Evolutionary conservation across 1,284 basidiomycete genomes (phyloP).

Genomic region (Stereum hirsutum): DNA sequence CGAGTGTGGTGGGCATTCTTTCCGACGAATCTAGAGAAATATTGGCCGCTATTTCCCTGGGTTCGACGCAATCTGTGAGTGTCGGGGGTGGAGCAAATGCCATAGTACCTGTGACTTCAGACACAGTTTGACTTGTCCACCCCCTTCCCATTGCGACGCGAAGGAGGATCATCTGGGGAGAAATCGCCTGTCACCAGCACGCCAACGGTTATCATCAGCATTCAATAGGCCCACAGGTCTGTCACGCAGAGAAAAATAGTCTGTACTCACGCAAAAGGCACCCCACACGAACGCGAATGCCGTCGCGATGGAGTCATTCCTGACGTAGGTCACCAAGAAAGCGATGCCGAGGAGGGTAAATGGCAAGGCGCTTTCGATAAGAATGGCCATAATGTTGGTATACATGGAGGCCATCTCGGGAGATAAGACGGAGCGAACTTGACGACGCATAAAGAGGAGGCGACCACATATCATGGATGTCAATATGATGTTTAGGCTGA

Average conservation of each 20-base stretch:
- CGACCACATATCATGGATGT: constrained; percentile 16
- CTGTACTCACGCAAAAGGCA: constrained; percentile 7
- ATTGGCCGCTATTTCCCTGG: no score
- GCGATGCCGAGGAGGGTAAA: constrained; percentile 14
- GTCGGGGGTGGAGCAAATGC: constrained; percentile 2
- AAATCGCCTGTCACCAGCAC: constrained; percentile 15
- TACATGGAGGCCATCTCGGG: constrained; percentile 12
- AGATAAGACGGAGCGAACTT: constrained; percentile 8
- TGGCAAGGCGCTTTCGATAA: constrained; percentile 19
- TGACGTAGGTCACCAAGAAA: constrained; percentile 12
- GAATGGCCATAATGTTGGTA: constrained; percentile 15
- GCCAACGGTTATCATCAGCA: neutral
- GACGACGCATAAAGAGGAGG: constrained; percentile 11
- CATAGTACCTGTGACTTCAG: constrained; percentile 5
- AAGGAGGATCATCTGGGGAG: constrained; percentile 23
- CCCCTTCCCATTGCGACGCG: constrained; percentile 21
- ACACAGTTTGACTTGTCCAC: constrained; percentile 18
- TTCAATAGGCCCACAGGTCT: no score
- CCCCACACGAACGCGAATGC: constrained; percentile 11
- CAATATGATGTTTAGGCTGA: constrained; percentile 15
- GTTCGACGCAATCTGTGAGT: no score
- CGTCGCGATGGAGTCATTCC: constrained; percentile 5
- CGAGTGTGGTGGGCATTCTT: no score
- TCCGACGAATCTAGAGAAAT: no score
- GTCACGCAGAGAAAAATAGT: no score